Evolutionary conservation across 192 early-diverging fungal genomes (phyloP), one percentile per base, ranked within the genome.

Genomic region (Glomus cerebriforme): DNA sequence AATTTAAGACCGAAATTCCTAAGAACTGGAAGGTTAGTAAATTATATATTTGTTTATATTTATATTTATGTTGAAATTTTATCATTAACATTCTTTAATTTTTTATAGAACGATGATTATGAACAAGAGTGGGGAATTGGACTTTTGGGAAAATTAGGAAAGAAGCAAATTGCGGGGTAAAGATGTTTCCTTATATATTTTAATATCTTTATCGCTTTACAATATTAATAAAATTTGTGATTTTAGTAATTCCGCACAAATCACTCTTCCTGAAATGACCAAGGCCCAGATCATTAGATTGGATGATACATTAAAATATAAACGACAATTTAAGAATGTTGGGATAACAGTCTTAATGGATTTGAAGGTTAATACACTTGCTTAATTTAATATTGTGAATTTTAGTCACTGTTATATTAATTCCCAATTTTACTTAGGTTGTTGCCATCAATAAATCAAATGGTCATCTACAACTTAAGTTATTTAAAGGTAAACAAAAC

Each of bases 101-200:
- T n/a, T n/a, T n/a, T 17, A 43, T 49, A 71, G 69, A 71, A 49
- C 13, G 69, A 71, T 47, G 69, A 37, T 17, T 71, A 29, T 71
- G 69, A 71, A 45, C 39, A 71, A 29, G 43, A 47, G 6, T 71
- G 69, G 69, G 69, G 69, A 43, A 49, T 47, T 27, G 43, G 37
- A 29, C 37, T 71, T 47, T 47, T 10, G 15, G 69, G 26, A 27
- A 49, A 29, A 47, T 17, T 71, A 13, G 69, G 24, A 5, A 71
- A 71, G 7, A 49, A 47, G 27, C 69, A 71, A 49, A 15, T 71
- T 15, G 69, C 69, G 7, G 69, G 69, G 66, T 68, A 68, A 68
- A 35, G 22, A 68, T 43, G 10, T 66, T 66, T 17, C 4, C 17
- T 4, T 9, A 6, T n/a, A 2, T 68, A 43, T 9, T 12, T 68